These are phyloP conservation scores for Eucalyptus paniculata DNA, from an alignment of 345 rosid species.

Conservation along the genomic window DNA sequence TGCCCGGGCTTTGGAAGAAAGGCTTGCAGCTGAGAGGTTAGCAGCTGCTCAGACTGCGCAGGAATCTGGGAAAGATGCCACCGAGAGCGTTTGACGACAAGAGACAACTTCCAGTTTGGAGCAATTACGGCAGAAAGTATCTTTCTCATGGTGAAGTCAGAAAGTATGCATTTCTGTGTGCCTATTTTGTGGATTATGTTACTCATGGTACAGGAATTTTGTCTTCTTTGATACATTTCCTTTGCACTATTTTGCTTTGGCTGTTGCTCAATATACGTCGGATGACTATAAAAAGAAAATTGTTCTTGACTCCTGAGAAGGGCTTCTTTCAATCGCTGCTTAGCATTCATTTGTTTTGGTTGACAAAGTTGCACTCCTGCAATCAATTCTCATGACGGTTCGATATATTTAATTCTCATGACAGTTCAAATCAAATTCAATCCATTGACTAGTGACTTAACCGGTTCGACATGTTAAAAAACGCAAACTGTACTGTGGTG, in stretches of 20 bases:
- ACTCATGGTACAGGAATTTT: neutral
- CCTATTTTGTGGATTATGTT: neutral
- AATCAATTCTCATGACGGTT: neutral
- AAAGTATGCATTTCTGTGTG: neutral
- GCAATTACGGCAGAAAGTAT: neutral
- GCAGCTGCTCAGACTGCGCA: constrained; percentile 36
- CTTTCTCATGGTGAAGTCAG: neutral
- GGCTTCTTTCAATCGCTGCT: neutral
- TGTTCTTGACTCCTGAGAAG: neutral
- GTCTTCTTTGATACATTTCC: neutral
- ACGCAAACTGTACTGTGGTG: neutral
- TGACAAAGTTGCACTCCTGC: neutral
- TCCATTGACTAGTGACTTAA: neutral
- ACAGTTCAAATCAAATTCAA: neutral
- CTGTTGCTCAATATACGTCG: neutral
- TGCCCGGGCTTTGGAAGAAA: constrained; percentile 95
- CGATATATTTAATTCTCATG: neutral
- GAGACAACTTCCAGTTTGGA: neutral
- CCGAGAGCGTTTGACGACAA: constrained; percentile 42
- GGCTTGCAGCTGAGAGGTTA: constrained; percentile 74
- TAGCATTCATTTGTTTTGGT: neutral
- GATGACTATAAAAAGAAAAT: neutral
- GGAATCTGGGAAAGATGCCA: constrained; percentile 39
- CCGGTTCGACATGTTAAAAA: neutral
- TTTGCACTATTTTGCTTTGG: neutral